Evolutionary conservation across 1,139 yeast genomes (phyloP), one percentile per base, ranked within the genome.

Genomic region (Saccharomyces hybrid): DNA sequence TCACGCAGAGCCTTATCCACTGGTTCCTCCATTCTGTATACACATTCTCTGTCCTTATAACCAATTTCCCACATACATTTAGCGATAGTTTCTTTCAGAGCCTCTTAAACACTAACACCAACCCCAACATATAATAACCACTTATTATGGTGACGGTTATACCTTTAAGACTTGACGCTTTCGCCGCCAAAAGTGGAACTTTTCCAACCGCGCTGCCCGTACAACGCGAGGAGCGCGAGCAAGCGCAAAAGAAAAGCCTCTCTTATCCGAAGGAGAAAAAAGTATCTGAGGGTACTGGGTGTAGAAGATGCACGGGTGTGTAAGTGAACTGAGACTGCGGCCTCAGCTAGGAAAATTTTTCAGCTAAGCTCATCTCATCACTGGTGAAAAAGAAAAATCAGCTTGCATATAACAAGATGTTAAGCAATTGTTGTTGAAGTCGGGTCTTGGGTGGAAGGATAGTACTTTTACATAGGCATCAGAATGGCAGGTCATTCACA

Each of bases 401-500:
- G 23, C 23, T 20, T 20, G 23, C 23, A 20, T 20, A 20, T 20
- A 3, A 20, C 4, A 20, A 3, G 4, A 31, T 20, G 2, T 38
- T 4, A 11, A 20, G 23, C 23, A 20, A 20, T 20, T 20, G 23
- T 3, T 20, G 23, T 20, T 20, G 23, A 20, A 3, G 23, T 20
- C 4, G 23, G 23, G 4, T 20, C 23, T 20, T 20, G 4, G 4
- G 41, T 2, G 9, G n/a, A 38, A 38, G 25, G 13, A 13, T 38
- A 20, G 44, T 20, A 38, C 7, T 38, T 38, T 38, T 0, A 38
- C 25, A 16, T 3, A 16, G 25, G 44, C 4, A 20, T 38, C 5
- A 49, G 26, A 13, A 84, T 83, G 89, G 88, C 85, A 38, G 88
- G 88, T 55, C 85, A 84, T 66, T 83, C 88, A 16, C 97, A 91